phyloP scores from a whole-genome alignment of 1,139 yeast genomes.

The Diutina ranongensis region DNA sequence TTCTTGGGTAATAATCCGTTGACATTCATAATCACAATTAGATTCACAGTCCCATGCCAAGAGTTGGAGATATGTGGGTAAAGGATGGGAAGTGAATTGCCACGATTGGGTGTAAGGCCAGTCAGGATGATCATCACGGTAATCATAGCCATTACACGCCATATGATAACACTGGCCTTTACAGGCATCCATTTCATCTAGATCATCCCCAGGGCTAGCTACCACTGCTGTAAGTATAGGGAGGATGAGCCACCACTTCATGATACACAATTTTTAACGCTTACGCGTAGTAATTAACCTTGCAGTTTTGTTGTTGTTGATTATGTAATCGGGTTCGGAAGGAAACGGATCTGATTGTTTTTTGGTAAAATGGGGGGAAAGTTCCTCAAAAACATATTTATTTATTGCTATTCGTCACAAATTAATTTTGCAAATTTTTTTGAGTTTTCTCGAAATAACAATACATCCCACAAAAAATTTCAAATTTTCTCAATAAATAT shows the following conservation, averaged over 20 bases:
- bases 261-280: background rate
- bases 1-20: conserved; percentile 51
- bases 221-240: background rate
- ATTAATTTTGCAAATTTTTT: too few relatives aligned
- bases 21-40: conserved; percentile 91
- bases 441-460: too few relatives aligned
- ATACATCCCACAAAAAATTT: too few relatives aligned
- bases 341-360: too few relatives aligned
- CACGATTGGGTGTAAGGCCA: conserved; percentile 20
- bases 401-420: too few relatives aligned
- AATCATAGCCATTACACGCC: conserved; percentile 24
- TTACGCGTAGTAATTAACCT: background rate
- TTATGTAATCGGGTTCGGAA: background rate
- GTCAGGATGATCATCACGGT: conserved; percentile 14
- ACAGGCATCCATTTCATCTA: conserved; percentile 62
- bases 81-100: conserved; percentile 24
- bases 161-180: conserved; percentile 43
- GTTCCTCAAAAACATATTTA: too few relatives aligned
- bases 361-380: too few relatives aligned
- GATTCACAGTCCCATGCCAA: conserved; percentile 70
- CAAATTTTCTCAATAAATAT: too few relatives aligned
- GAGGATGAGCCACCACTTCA: background rate
- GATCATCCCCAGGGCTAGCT: conserved; percentile 72
- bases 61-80: conserved; percentile 32
- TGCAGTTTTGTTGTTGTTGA: too few relatives aligned